phyloP scores from a whole-genome alignment of 176 grass and related monocot genomes.

The Carex myosuroides region DNA sequence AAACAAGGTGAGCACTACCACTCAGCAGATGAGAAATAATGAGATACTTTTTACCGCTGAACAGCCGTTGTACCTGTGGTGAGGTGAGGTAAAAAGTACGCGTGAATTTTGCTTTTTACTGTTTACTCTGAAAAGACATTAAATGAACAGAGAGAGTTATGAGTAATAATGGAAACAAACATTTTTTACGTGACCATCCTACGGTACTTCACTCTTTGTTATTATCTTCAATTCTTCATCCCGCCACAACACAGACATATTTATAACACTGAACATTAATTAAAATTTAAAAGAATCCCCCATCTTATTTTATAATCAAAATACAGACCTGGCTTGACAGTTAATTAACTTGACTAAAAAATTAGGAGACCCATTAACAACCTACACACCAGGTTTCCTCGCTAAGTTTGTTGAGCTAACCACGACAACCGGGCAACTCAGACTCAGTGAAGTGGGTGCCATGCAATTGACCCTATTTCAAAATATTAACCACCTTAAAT shows the following conservation, averaged over 20 bases:
- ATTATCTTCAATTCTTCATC: conserved; percentile 1
- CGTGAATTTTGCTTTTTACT: conserved; percentile 13
- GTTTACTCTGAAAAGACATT: conserved; percentile 8
- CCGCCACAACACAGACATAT: neutral
- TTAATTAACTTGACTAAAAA: conserved; percentile 14
- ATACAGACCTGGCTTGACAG: conserved; percentile 1
- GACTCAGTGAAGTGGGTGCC: conserved; percentile 19
- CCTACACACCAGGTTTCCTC: neutral
- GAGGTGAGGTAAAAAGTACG: conserved; percentile 8
- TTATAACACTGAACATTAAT: neutral
- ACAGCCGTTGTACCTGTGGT: neutral
- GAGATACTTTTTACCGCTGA: conserved; percentile 10
- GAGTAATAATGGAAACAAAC: conserved; percentile 12
- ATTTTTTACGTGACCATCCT: conserved; percentile 21
- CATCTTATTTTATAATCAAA: neutral
- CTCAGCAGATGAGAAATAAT: too few relatives aligned
- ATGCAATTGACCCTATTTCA: conserved; percentile 20
- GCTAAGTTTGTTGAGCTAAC: conserved; percentile 21
- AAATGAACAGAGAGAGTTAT: conserved; percentile 20
- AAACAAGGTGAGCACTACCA: neutral
- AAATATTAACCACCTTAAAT: conserved; percentile 3
- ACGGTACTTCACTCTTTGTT: conserved; percentile 18
- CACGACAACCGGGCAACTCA: conserved; percentile 2
- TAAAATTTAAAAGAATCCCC: neutral
- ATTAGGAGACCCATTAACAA: conserved; percentile 23